These are phyloP conservation scores for Persicaria tinctoria DNA, from an alignment of 148 eudicot genomes.

Conservation along the genomic window DNA sequence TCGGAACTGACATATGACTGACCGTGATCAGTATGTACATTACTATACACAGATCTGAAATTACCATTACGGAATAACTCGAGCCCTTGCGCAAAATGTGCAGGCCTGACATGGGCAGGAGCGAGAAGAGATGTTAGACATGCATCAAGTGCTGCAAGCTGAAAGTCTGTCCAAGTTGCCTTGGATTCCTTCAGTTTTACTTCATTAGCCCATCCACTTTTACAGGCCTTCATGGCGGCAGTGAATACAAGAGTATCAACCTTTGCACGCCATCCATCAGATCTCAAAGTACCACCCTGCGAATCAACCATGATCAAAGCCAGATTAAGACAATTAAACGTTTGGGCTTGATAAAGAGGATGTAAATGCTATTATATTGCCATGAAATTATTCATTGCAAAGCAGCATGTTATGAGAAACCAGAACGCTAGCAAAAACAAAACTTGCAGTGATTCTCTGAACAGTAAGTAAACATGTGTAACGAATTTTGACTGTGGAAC, in stretches of 20 bases:
- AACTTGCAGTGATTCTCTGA: no score
- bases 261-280: conserved; percentile 62
- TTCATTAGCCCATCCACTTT: conserved; percentile 40
- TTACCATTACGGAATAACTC: conserved; percentile 78
- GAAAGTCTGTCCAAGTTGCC: conserved; percentile 52
- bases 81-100: conserved; percentile 59
- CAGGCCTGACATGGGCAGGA: conserved; percentile 59
- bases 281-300: conserved; percentile 71
- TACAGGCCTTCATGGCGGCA: conserved; percentile 56
- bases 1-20: not conserved
- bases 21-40: not conserved
- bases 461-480: no score
- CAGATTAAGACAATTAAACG: not conserved
- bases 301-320: conserved; percentile 8
- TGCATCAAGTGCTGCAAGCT: conserved; percentile 75
- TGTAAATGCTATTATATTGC: not conserved
- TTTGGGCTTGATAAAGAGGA: not conserved
- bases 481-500: no score
- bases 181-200: conserved; percentile 21
- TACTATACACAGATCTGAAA: not conserved
- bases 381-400: not conserved
- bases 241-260: conserved; percentile 52
- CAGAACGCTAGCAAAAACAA: no score
- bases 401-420: no score
- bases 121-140: conserved; percentile 82